Conservation (phyloP, 2,329 filamentous ascomycete genomes). For the Metarhizium humberi region DNA sequence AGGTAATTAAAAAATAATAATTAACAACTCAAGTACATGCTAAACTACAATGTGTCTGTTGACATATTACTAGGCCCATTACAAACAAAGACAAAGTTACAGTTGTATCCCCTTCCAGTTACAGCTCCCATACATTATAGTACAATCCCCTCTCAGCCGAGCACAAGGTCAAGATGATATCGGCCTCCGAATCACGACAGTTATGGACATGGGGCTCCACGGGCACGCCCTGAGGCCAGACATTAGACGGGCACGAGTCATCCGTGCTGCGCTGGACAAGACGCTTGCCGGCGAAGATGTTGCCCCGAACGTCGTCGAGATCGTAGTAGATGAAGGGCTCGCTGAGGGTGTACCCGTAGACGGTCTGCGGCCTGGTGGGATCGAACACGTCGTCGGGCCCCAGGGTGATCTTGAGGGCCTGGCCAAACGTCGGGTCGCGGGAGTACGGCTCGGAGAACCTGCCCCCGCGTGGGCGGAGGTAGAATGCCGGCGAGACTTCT, state of each 20-base stretch:
- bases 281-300: constrained; percentile 24
- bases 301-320: constrained; percentile 30
- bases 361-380: constrained; percentile 27
- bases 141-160: too few relatives aligned
- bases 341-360: constrained; percentile 30
- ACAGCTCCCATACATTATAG: too few relatives aligned
- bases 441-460: constrained; percentile 23
- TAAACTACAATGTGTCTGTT: too few relatives aligned
- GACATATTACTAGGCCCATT: too few relatives aligned
- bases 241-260: constrained; percentile 22
- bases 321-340: constrained; percentile 27
- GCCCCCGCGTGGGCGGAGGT: constrained; percentile 16
- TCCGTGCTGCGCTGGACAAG: constrained; percentile 20
- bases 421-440: constrained; percentile 27
- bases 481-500: constrained; percentile 15
- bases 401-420: constrained; percentile 27
- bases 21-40: too few relatives aligned
- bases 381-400: constrained; percentile 24
- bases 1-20: too few relatives aligned
- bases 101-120: too few relatives aligned
- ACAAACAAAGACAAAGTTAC: too few relatives aligned
- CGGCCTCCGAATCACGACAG: constrained; percentile 18
- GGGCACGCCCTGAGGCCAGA: constrained; percentile 24
- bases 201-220: constrained; percentile 28
- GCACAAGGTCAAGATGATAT: constrained; percentile 28